A percentile compares a stretch with the other conserved stretches of the same genome.
phyloP scores from a whole-genome alignment of 768 basidiomycete genomes.

The Termitomyces sp. region DNA sequence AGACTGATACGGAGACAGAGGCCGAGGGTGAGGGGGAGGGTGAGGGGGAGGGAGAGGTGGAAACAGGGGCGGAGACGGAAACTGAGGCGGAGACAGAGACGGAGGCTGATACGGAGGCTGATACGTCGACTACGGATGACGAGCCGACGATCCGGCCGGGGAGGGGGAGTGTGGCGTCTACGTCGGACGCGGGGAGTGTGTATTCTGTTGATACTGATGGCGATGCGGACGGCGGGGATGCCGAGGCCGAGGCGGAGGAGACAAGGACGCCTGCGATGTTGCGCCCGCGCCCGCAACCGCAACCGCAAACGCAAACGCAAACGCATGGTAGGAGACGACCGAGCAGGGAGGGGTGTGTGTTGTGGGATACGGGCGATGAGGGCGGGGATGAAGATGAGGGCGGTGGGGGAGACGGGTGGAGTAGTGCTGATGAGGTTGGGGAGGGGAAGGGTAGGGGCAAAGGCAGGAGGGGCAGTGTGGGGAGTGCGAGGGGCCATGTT shows the following conservation, averaged over 20 bases:
- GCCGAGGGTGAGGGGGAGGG: not conserved
- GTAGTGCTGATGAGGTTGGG: slow-evolving; percentile 18
- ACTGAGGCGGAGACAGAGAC: slow-evolving; percentile 36
- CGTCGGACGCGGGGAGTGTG: slow-evolving; percentile 14
- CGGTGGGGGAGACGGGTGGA: slow-evolving; percentile 17
- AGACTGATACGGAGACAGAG: slow-evolving; percentile 19
- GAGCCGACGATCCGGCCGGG: slow-evolving; percentile 71
- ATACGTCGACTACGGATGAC: slow-evolving; percentile 66
- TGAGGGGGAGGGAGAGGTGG: not conserved
- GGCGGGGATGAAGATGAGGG: slow-evolving; percentile 25
- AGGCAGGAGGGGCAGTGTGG: not conserved
- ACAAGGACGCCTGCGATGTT: slow-evolving; percentile 13
- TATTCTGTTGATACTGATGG: slow-evolving; percentile 3
- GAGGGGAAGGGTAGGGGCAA: slow-evolving; percentile 13
- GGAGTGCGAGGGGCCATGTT: slow-evolving; percentile 1
- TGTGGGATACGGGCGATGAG: slow-evolving; percentile 22
- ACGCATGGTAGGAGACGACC: slow-evolving; percentile 6
- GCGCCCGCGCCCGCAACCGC: not conserved
- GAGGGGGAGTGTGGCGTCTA: slow-evolving; percentile 17
- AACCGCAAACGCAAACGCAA: no score
- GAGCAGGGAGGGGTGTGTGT: slow-evolving; percentile 23
- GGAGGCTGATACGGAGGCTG: slow-evolving; percentile 51
- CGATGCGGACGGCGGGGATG: not conserved
- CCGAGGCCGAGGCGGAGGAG: not conserved
- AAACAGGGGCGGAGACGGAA: no score